Conservation (phyloP, 1,284 basidiomycete genomes). For the Cutaneotrichosporon arboriforme region DNA sequence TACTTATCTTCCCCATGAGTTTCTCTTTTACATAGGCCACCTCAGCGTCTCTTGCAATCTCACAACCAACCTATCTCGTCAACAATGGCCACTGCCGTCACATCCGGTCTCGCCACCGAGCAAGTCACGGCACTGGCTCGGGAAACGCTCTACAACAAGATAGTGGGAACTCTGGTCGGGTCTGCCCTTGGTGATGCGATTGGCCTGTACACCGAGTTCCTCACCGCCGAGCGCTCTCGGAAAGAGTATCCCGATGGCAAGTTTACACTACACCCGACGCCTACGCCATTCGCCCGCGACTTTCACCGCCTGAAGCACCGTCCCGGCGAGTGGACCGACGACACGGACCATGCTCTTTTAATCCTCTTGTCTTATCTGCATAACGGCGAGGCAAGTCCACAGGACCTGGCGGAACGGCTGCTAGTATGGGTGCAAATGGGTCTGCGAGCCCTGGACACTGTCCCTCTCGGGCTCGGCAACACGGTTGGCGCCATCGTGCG, state of each 20-base stretch:
- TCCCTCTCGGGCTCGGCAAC: conserved; percentile 12
- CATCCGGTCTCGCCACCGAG: too few relatives aligned
- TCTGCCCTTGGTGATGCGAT: conserved; percentile 16
- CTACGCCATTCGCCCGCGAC: conserved; percentile 16
- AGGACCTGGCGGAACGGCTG: conserved; percentile 8
- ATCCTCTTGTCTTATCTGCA: conserved; percentile 16
- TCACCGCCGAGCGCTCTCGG: neutral
- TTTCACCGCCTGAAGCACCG: conserved; percentile 14
- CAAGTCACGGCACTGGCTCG: neutral
- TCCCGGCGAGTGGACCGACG: conserved; percentile 17
- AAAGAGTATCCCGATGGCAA: conserved; percentile 3
- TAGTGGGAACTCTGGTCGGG: conserved; percentile 9
- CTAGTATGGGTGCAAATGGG: conserved; percentile 11
- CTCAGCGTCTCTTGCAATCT: too few relatives aligned
- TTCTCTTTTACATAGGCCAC: too few relatives aligned
- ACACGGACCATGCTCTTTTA: conserved; percentile 18
- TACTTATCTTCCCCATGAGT: too few relatives aligned
- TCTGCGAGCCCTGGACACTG: conserved; percentile 13
- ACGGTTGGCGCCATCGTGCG: conserved; percentile 13
- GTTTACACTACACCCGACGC: conserved; percentile 4
- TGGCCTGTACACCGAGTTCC: conserved; percentile 19
- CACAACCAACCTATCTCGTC: too few relatives aligned
- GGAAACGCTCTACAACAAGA: conserved; percentile 9
- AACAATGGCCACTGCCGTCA: too few relatives aligned
- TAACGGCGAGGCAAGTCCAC: neutral